phyloP scores from a whole-genome alignment of 192 early-diverging fungal genomes.

The Lobosporangium transversale region DNA sequence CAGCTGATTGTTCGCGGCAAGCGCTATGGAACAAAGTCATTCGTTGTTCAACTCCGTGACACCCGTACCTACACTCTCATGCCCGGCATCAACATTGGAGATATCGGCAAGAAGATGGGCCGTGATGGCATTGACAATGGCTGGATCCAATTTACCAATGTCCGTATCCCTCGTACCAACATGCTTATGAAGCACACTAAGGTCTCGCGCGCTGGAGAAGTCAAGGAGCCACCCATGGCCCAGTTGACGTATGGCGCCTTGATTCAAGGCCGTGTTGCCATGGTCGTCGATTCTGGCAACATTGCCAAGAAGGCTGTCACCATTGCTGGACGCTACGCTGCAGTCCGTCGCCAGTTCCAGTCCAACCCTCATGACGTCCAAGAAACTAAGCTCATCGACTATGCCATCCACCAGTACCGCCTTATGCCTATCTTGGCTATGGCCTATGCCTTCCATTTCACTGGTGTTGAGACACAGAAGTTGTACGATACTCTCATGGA shows the following conservation, averaged over 20 bases:
- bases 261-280: conserved; percentile 81
- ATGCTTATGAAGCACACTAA: conserved; percentile 95
- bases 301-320: conserved; percentile 88
- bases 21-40: conserved; percentile 85
- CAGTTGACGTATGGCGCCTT: conserved; percentile 89
- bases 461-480: conserved; percentile 80
- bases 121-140: conserved; percentile 92
- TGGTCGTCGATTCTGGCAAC: conserved; percentile 85
- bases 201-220: conserved; percentile 78
- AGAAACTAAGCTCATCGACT: conserved; percentile 91
- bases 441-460: conserved; percentile 91
- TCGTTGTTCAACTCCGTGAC: conserved; percentile 87
- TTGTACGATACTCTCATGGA: conserved; percentile 83
- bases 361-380: conserved; percentile 60
- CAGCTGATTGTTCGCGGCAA: conserved; percentile 84
- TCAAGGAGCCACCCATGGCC: conserved; percentile 80
- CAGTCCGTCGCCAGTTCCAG: conserved; percentile 90
- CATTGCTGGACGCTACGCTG: conserved; percentile 92
- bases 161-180: conserved; percentile 86
- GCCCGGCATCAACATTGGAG: conserved; percentile 89
- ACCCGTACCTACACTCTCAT: conserved; percentile 77
- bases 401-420: conserved; percentile 91
- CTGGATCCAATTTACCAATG: conserved; percentile 91
- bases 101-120: conserved; percentile 93
- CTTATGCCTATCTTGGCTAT: conserved; percentile 90